Conservation (phyloP, 176 grass and related monocot species). For the Aegilops longissima region DNA sequence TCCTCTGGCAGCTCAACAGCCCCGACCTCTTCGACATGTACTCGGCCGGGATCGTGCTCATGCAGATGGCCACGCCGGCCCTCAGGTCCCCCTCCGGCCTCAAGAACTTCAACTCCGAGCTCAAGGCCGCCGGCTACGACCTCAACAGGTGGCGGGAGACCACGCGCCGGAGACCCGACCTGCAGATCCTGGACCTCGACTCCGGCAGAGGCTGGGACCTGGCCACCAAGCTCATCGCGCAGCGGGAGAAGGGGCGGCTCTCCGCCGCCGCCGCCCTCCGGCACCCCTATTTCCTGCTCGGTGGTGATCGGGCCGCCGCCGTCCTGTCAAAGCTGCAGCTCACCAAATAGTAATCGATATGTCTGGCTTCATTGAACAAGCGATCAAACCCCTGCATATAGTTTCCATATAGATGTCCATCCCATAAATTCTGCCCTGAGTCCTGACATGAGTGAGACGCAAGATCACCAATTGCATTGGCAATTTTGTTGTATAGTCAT, state of each 20-base stretch:
- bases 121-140: constrained; percentile 77
- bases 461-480: constrained; percentile 11
- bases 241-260: constrained; percentile 63
- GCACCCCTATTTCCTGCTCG: constrained; percentile 89
- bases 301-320: constrained; percentile 76
- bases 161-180: constrained; percentile 57
- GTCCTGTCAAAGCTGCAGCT: constrained; percentile 85
- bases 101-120: constrained; percentile 92
- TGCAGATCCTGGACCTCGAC: constrained; percentile 78
- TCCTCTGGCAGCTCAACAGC: constrained; percentile 95
- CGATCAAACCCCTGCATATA: not conserved
- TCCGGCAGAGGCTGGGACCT: constrained; percentile 91
- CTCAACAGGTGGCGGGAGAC: constrained; percentile 73
- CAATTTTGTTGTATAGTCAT: constrained; percentile 19
- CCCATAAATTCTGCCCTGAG: not conserved
- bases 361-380: not conserved
- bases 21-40: constrained; percentile 99
- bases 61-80: constrained; percentile 88
- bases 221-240: constrained; percentile 85
- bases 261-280: constrained; percentile 79
- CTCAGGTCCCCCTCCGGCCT: constrained; percentile 61
- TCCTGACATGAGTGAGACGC: not conserved
- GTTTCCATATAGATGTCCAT: not conserved
- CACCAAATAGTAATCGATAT: constrained; percentile 29
- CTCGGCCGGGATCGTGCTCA: constrained; percentile 89